A percentile compares a stretch with the other conserved stretches of the same genome.
Evolutionary conservation across 2,329 filamentous ascomycete species (phyloP).

Genomic region (Alternaria consortialis): DNA sequence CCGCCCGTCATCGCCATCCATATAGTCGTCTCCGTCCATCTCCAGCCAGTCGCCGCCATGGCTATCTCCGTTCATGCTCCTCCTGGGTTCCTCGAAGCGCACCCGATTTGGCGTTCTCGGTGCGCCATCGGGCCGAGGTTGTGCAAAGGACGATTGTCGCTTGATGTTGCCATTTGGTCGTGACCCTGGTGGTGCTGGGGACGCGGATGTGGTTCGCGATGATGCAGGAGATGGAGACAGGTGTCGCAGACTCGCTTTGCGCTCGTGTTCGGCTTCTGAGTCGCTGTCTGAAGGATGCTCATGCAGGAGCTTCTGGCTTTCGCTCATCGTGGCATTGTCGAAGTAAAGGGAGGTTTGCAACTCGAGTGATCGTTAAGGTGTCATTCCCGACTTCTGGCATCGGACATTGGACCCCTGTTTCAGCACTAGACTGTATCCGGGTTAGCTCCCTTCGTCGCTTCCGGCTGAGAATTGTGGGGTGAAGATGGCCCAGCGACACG

Average conservation of each 20-base stretch:
- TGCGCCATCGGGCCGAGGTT: slow-evolving; percentile 58
- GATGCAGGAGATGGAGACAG: slow-evolving; percentile 39
- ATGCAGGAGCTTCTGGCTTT: slow-evolving; percentile 51
- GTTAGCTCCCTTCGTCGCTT: neutral
- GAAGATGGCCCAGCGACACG: neutral
- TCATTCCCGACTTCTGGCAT: slow-evolving; percentile 15
- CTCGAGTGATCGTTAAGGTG: slow-evolving; percentile 6
- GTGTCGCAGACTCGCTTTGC: slow-evolving; percentile 26
- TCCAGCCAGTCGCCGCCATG: slow-evolving; percentile 55
- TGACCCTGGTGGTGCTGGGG: slow-evolving; percentile 37
- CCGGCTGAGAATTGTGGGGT: slow-evolving; percentile 6
- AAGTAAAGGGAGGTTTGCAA: slow-evolving; percentile 5
- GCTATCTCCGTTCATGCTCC: slow-evolving; percentile 46
- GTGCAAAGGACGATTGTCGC: slow-evolving; percentile 57
- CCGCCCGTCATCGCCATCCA: slow-evolving; percentile 52
- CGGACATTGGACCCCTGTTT: slow-evolving; percentile 22
- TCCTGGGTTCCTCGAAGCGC: slow-evolving; percentile 68
- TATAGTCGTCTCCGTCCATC: slow-evolving; percentile 69
- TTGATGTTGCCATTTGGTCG: slow-evolving; percentile 40
- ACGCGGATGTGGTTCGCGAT: slow-evolving; percentile 42
- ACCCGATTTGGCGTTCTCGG: slow-evolving; percentile 76
- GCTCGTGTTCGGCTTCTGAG: slow-evolving; percentile 34
- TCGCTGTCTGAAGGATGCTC: slow-evolving; percentile 45
- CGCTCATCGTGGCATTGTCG: slow-evolving; percentile 52
- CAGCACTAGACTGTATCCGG: slow-evolving; percentile 4